Conservation (phyloP, 495 filamentous ascomycete species). For the Letharia columbiana region DNA sequence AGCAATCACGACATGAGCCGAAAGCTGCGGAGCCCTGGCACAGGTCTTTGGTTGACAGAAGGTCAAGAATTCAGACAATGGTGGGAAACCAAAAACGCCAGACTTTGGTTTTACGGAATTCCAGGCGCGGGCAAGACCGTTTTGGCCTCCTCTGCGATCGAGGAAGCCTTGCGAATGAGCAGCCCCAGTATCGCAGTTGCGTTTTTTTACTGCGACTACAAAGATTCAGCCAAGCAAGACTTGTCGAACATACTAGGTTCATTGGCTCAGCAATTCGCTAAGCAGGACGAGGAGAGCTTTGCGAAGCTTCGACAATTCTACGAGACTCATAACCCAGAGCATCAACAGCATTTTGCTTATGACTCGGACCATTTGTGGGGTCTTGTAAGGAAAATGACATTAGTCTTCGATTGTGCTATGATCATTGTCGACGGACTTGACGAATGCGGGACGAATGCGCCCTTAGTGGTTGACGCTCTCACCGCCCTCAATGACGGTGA, state of each 20-base stretch:
- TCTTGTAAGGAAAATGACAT: background rate
- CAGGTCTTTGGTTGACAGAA: conserved; percentile 33
- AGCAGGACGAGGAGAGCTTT: conserved; percentile 31
- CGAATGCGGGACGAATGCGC: conserved; percentile 25
- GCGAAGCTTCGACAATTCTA: conserved; percentile 25
- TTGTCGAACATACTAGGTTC: conserved; percentile 29
- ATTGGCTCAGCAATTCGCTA: conserved; percentile 30
- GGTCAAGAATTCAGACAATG: conserved; percentile 28
- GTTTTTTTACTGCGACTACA: conserved; percentile 40
- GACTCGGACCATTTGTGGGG: background rate
- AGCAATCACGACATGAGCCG: conserved; percentile 27
- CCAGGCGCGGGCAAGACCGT: conserved; percentile 38
- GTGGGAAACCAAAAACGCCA: conserved; percentile 21
- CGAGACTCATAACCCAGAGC: conserved; percentile 17
- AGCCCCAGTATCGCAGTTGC: conserved; percentile 25
- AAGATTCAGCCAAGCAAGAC: conserved; percentile 25
- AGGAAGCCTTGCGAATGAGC: conserved; percentile 18
- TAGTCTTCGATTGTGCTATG: conserved; percentile 22
- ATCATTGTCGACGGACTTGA: conserved; percentile 32
- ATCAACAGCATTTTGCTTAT: conserved; percentile 4
- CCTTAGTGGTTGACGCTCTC: conserved; percentile 17
- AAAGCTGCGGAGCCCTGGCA: conserved; percentile 30
- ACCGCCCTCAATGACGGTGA: conserved; percentile 18
- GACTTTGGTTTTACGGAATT: conserved; percentile 35
- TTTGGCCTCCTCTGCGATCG: conserved; percentile 25